Evolutionary conservation across 192 early-diverging fungal species (phyloP), one percentile per base, ranked within the genome.

Genomic region (Funneliformis geosporum): DNA sequence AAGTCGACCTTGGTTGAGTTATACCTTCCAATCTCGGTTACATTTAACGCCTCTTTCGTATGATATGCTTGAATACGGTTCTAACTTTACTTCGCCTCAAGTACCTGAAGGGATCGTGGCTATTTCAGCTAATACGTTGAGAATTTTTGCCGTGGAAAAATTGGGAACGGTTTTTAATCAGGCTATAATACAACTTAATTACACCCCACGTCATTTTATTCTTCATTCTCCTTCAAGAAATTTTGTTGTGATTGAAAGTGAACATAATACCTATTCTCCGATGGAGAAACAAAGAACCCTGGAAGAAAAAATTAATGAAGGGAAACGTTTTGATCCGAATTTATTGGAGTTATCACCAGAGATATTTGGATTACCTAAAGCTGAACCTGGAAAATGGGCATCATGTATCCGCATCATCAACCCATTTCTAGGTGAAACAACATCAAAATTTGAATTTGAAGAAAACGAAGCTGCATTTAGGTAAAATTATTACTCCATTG

Each of bases 221-320:
- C 86, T 92, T 73, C 90, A 96, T 79, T 87, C 86, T 18, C 82
- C 83, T n/a, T 90, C 92, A 43, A 92, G 92, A 65, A 90, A 92
- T 67, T 97, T 99, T 88, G 93, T 95, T 1, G 83, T 98, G 64
- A 90, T 96, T 78, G 98, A 99, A 84, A 84, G 92, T 23, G 97
- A 99, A 23, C 92, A 96, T 81, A 84, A 88, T 60, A 92, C 92
- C 0, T 92, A 84, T 71, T 93, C 92, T 64, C 86, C 92, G 1
- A 77, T 81, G 10, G 94, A 92, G 50, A 93, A 93, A 76, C 80
- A 78, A 73, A 86, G 86, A 77, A 84, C 83, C 33, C 83, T 94
- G 28, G 85, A 87, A 38, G 82, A 81, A 39, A 89, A 89, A 70
- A 85, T 87, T 8, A 84, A 86, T 28, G 84, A 85, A 40, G 88